Evolutionary conservation across 805 yeast species (phyloP), one percentile per base, ranked within the genome.

Genomic region (Candida cerambycidarum): DNA sequence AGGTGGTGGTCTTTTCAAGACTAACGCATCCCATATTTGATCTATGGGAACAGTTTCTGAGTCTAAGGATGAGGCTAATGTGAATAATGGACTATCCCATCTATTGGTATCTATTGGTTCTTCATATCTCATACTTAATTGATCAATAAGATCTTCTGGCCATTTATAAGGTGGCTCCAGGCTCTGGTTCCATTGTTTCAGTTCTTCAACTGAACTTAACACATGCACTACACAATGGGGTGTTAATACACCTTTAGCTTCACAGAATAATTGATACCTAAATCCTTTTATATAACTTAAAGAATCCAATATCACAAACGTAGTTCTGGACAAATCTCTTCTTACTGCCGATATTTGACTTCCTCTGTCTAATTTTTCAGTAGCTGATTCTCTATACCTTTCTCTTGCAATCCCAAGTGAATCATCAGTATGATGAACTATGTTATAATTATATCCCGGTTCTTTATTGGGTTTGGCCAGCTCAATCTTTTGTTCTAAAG

Each of bases 61-160:
- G 10, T 57, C 62, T 32, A 60, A 54, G 38, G 76, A 80, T 54
- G 69, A 75, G 3, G 81, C 76, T 1, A 90, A 63, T 0, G 88
- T 80, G 57, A 89, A 82, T 47, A 92, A 66, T 5, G 99, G 99
- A 3, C 95, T 80, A 57, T 93, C 99, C 99, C 99, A 93, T 46
- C 97, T 68, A 19, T 83, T 79, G 55, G 79, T 78, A 24, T 82
- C 80, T 57, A 88, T 85, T 0, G 99, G 99, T 59, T 93, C 99
- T 63, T 93, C 99, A 57, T 83, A 93, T 45, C 99, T 65, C 80
- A 89, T 85, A 3, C 80, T 75, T 44, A 92, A 67, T 40, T 84
- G 90, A 12, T 73, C 73, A 30, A 89, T 67, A 19, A 88, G 62
- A 25, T 78, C 80, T 1, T 69, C 72, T 34, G 79, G 82, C 96